Conservation (phyloP, 208 protist species). For the Leishmania aethiopica region DNA sequence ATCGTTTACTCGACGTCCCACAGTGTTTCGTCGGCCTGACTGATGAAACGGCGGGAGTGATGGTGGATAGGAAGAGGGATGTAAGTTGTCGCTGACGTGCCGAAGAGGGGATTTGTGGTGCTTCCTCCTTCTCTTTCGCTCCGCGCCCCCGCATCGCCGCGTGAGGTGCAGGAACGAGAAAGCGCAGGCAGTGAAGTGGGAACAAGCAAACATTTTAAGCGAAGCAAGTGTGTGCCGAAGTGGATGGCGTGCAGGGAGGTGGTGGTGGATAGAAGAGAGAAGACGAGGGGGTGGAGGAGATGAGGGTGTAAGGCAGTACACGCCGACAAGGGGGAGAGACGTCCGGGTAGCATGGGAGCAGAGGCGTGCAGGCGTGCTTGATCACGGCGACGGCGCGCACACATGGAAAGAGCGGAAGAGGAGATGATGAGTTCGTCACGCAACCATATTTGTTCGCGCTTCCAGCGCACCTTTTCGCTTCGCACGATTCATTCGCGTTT, state of each 20-base stretch:
- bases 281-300: too few species aligned
- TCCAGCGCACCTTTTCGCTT: background rate
- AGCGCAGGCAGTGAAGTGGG: background rate
- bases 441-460: too few species aligned
- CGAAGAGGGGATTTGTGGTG: background rate
- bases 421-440: background rate
- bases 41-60: background rate
- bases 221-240: background rate
- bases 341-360: background rate
- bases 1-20: background rate
- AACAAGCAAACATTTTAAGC: background rate
- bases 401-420: background rate
- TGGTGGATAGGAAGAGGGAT: background rate
- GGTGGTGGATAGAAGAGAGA: background rate
- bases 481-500: background rate
- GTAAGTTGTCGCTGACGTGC: background rate
- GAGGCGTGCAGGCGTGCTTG: background rate
- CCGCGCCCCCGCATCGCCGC: too few species aligned
- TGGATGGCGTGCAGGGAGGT: background rate
- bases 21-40: background rate
- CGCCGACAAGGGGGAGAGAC: slow-evolving; percentile 4
- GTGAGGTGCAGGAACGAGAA: background rate
- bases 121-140: too few species aligned
- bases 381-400: background rate
- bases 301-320: background rate